A percentile compares a stretch with the other conserved stretches of the same genome.
These are phyloP conservation scores for Trebouxia sp. DNA, from an alignment of 139 green algal genomes.

Conservation along the genomic window DNA sequence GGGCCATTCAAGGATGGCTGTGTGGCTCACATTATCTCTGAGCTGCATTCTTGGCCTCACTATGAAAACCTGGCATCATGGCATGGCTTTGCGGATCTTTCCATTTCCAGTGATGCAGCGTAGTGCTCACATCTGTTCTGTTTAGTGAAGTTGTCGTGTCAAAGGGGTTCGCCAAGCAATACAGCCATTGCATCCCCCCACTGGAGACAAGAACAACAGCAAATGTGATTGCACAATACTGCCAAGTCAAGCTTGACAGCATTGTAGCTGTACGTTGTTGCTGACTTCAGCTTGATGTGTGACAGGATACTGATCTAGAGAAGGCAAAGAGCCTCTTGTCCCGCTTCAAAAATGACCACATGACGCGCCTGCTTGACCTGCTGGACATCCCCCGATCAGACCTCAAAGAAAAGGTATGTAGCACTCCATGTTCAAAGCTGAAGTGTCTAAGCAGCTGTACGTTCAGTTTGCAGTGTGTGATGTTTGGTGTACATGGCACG, in stretches of 20 bases:
- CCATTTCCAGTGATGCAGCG: no score
- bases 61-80: no score
- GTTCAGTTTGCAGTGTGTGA: no score
- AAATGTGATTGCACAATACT: not conserved
- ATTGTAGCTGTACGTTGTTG: not conserved
- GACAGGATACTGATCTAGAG: constrained; percentile 58
- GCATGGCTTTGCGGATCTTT: no score
- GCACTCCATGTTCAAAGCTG: constrained; percentile 36
- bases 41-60: no score
- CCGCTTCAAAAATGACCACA: constrained; percentile 55
- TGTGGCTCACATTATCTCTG: no score
- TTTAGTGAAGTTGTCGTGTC: no score
- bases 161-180: no score
- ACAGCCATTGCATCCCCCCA: not conserved
- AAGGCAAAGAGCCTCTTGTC: constrained; percentile 47
- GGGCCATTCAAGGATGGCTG: no score
- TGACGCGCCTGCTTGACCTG: constrained; percentile 60
- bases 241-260: not conserved
- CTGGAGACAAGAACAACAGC: not conserved
- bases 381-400: constrained; percentile 59
- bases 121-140: no score
- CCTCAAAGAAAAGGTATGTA: constrained; percentile 35
- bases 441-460: no score
- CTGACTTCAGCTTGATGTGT: not conserved
- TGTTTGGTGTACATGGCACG: no score